phyloP scores from a whole-genome alignment of 805 yeast species.

The Lipomyces spencermartinsiae region DNA sequence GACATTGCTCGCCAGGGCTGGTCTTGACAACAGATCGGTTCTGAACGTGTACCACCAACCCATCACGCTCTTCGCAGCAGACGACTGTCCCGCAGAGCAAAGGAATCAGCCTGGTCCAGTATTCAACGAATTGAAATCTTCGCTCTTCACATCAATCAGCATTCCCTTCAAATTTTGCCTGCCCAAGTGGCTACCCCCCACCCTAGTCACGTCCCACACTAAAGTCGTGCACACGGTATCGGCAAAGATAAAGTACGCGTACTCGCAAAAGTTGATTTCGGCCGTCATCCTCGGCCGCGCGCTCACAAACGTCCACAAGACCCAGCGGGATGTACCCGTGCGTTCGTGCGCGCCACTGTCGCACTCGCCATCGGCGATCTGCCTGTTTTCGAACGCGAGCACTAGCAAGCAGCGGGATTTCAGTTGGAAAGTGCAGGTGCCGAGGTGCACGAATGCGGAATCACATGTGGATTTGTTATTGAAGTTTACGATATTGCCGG shows the following conservation, averaged over 20 bases:
- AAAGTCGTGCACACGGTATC: conserved; percentile 15
- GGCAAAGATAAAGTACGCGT: conserved; percentile 19
- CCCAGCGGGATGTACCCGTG: conserved; percentile 7
- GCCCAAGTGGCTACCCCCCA: conserved; percentile 23
- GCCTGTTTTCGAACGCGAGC: conserved; percentile 2
- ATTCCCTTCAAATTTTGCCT: conserved; percentile 10
- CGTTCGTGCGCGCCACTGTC: conserved; percentile 1
- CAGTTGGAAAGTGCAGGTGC: conserved; percentile 13
- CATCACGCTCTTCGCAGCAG: neutral
- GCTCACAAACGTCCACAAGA: neutral
- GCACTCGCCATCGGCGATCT: neutral
- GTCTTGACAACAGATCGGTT: neutral
- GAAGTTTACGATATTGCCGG: conserved; percentile 8
- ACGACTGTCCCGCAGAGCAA: neutral
- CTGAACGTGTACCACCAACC: neutral
- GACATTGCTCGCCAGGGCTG: neutral
- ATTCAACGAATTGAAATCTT: neutral
- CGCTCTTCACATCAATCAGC: conserved; percentile 3
- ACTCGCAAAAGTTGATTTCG: neutral
- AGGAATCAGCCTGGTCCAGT: neutral
- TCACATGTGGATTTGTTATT: conserved; percentile 5
- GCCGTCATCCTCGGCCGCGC: neutral
- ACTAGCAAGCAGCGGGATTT: neutral
- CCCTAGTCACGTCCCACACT: conserved; percentile 13
- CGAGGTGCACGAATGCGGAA: neutral